phyloP scores from a whole-genome alignment of 345 rosid species.

The Pseudoturritis turrita region DNA sequence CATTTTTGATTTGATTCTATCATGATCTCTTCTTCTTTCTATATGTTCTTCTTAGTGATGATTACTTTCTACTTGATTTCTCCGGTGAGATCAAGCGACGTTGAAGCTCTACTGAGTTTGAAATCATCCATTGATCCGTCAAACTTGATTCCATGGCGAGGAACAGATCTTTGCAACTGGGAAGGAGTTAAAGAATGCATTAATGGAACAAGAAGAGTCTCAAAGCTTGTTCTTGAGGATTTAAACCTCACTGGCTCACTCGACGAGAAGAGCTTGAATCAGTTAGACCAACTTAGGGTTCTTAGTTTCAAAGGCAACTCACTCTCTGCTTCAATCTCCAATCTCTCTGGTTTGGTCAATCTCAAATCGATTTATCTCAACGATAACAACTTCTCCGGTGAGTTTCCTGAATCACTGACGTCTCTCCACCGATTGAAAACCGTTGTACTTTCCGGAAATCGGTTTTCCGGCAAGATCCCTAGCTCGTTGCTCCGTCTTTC shows the following conservation, averaged over 20 bases:
- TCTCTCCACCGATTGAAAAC: constrained; percentile 73
- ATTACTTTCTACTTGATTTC: constrained; percentile 29
- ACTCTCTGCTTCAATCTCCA: constrained; percentile 66
- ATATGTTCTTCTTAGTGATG: neutral
- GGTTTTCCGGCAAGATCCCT: constrained; percentile 64
- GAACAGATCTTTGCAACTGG: constrained; percentile 66
- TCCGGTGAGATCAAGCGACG: constrained; percentile 50
- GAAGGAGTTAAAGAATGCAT: constrained; percentile 66
- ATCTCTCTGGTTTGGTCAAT: constrained; percentile 58
- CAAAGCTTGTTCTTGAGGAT: constrained; percentile 74
- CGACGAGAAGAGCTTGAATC: constrained; percentile 46
- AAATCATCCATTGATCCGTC: constrained; percentile 70
- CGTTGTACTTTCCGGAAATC: constrained; percentile 51
- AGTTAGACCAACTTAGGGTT: constrained; percentile 78
- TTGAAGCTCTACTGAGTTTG: constrained; percentile 56
- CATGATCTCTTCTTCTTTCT: constrained; percentile 7
- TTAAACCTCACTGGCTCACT: constrained; percentile 63
- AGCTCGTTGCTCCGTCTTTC: constrained; percentile 49
- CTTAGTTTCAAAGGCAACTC: constrained; percentile 85
- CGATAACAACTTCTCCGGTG: constrained; percentile 67
- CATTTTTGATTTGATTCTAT: neutral
- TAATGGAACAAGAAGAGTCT: constrained; percentile 60
- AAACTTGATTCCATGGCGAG: constrained; percentile 55
- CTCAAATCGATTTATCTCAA: constrained; percentile 78
- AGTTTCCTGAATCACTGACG: constrained; percentile 64